A percentile compares a stretch with the other conserved stretches of the same genome.
Evolutionary conservation across 2,329 filamentous ascomycete genomes (phyloP).

Genomic region (Aureobasidium sp.): DNA sequence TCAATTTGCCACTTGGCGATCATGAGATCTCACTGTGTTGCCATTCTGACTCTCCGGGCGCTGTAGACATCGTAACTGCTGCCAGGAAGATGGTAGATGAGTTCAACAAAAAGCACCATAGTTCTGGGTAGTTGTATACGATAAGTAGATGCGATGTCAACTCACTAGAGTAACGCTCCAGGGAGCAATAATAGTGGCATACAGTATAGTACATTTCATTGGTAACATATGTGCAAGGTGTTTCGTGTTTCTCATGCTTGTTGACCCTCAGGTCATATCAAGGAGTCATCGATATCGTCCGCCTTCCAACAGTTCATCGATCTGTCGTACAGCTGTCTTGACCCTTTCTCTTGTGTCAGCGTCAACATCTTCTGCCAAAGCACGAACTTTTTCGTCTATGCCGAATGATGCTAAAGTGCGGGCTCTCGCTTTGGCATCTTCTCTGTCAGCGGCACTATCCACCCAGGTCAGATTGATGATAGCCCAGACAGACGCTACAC

Average conservation of each 20-base stretch:
- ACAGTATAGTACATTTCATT: not conserved
- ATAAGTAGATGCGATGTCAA: not conserved
- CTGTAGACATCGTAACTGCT: conserved; percentile 35
- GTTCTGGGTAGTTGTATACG: not conserved
- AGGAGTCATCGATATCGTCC: conserved; percentile 12
- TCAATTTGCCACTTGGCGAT: conserved; percentile 34
- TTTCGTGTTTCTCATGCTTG: not conserved
- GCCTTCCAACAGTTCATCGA: conserved; percentile 36
- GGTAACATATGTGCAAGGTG: not conserved
- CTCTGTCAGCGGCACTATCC: conserved; percentile 61
- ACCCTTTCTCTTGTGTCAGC: conserved; percentile 76
- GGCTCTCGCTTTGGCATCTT: conserved; percentile 57
- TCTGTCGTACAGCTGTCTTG: conserved; percentile 67
- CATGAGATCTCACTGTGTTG: conserved; percentile 36
- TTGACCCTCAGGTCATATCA: not conserved
- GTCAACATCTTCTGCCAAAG: conserved; percentile 50
- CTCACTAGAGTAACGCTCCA: not conserved
- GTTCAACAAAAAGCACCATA: conserved; percentile 25
- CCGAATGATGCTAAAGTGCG: conserved; percentile 57
- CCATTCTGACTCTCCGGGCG: conserved; percentile 37
- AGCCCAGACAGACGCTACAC: conserved; percentile 71
- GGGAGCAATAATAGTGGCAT: not conserved
- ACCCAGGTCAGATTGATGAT: conserved; percentile 78
- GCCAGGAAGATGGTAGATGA: conserved; percentile 34
- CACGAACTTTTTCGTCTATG: conserved; percentile 29